These are phyloP conservation scores for Cichorium intybus DNA, from an alignment of 140 eudicot genomes.

Conservation along the genomic window DNA sequence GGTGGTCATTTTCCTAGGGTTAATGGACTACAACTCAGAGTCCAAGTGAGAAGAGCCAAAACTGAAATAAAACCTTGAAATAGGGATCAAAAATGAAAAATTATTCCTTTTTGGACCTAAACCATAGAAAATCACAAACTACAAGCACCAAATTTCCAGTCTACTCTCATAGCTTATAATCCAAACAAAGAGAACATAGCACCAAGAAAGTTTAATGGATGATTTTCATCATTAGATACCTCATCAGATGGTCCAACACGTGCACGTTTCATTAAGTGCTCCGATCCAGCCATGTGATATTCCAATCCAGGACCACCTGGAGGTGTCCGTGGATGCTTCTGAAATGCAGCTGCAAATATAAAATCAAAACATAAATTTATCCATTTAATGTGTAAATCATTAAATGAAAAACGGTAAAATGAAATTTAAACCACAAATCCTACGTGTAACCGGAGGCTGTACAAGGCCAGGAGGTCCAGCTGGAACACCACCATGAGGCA, in stretches of 20 bases:
- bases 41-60: too few species aligned
- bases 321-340: constrained; percentile 71
- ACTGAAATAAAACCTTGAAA: too few species aligned
- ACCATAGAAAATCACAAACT: too few species aligned
- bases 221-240: constrained; percentile 33
- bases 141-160: too few species aligned
- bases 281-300: constrained; percentile 73
- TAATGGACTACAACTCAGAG: too few species aligned
- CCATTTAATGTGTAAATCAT: neutral
- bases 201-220: too few species aligned
- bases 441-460: constrained; percentile 64
- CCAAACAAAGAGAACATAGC: too few species aligned
- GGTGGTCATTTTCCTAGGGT: too few species aligned
- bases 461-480: constrained; percentile 74
- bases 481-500: constrained; percentile 67
- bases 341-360: constrained; percentile 49
- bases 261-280: constrained; percentile 71
- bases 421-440: neutral
- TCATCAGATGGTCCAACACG: constrained; percentile 79
- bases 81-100: too few species aligned
- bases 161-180: too few species aligned
- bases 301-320: constrained; percentile 69
- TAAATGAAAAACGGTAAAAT: neutral
- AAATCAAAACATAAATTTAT: neutral
- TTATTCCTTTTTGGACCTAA: too few species aligned